These are phyloP conservation scores for Lupinus albus DNA, from an alignment of 306 rosid genomes.

Conservation along the genomic window DNA sequence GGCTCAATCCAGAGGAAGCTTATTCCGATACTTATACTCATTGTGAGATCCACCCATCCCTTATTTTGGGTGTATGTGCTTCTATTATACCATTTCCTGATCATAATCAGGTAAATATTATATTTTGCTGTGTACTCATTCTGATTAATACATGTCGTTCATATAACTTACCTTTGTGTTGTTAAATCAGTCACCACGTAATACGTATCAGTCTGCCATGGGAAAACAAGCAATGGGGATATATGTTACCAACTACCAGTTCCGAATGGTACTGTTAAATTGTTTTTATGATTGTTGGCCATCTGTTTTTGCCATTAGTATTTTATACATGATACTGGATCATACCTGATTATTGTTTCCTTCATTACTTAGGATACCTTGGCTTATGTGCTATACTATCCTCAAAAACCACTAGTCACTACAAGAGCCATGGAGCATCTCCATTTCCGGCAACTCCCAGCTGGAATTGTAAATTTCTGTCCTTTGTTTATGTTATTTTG, in stretches of 20 bases:
- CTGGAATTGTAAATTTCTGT: slow-evolving; percentile 79
- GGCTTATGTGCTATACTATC: slow-evolving; percentile 96
- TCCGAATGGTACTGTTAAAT: slow-evolving; percentile 76
- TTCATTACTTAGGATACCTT: slow-evolving; percentile 71
- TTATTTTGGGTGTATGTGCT: slow-evolving; percentile 97
- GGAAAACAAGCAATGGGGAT: slow-evolving; percentile 99
- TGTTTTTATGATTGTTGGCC: slow-evolving; percentile 22
- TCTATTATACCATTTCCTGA: slow-evolving; percentile 98
- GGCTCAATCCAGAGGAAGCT: slow-evolving; percentile 83
- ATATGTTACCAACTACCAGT: slow-evolving; percentile 96
- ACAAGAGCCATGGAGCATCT: slow-evolving; percentile 99
- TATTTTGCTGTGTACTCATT: slow-evolving; percentile 21
- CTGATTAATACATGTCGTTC: slow-evolving; percentile 5
- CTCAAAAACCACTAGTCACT: slow-evolving; percentile 96
- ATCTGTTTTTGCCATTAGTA: not conserved
- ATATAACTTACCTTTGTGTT: slow-evolving; percentile 34
- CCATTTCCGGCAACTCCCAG: slow-evolving; percentile 98
- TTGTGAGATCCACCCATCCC: slow-evolving; percentile 94
- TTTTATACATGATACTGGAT: slow-evolving; percentile 18
- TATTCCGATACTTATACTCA: slow-evolving; percentile 93
- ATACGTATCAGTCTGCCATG: slow-evolving; percentile 98
- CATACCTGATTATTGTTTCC: slow-evolving; percentile 27
- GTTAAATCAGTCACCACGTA: slow-evolving; percentile 85
- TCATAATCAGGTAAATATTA: slow-evolving; percentile 82
- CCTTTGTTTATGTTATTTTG: not conserved